A percentile compares a stretch with the other conserved stretches of the same genome.
Evolutionary conservation across 345 rosid species (phyloP).

Genomic region (Citrus cavaleriei): DNA sequence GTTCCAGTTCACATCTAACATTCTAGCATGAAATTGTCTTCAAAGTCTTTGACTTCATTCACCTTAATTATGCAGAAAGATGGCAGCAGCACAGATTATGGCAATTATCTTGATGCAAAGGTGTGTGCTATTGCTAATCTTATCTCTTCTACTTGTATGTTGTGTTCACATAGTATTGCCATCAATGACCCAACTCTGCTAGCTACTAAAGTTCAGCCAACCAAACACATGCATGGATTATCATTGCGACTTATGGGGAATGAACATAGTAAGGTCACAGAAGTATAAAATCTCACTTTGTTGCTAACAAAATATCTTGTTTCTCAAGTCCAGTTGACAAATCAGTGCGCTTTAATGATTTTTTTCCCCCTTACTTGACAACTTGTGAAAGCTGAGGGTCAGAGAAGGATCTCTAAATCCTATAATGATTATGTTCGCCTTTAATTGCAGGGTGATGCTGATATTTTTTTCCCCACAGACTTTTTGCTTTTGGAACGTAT

Average conservation of each 20-base stretch:
- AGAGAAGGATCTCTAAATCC: not conserved
- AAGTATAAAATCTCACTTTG: not conserved
- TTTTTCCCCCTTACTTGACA: not conserved
- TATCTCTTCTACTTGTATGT: not conserved
- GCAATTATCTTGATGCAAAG: constrained; percentile 88
- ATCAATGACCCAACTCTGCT: not conserved
- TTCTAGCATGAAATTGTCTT: not conserved
- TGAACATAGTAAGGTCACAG: not conserved
- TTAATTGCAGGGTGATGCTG: constrained; percentile 88
- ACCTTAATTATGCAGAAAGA: constrained; percentile 64
- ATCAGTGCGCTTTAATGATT: not conserved
- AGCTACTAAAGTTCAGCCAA: not conserved
- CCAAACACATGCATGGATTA: not conserved
- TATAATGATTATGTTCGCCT: not conserved
- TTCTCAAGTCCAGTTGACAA: not conserved
- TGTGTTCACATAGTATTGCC: not conserved
- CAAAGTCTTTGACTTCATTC: constrained; percentile 10
- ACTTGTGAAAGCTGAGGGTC: not conserved
- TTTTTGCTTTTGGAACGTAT: constrained; percentile 87
- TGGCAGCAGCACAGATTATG: constrained; percentile 78
- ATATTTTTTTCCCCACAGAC: constrained; percentile 93
- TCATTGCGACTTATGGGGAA: not conserved
- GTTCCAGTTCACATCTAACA: not conserved
- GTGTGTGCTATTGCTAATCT: constrained; percentile 25
- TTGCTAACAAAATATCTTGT: not conserved